These are phyloP conservation scores for Citrus australasica DNA, from an alignment of 345 rosid species.

Conservation along the genomic window DNA sequence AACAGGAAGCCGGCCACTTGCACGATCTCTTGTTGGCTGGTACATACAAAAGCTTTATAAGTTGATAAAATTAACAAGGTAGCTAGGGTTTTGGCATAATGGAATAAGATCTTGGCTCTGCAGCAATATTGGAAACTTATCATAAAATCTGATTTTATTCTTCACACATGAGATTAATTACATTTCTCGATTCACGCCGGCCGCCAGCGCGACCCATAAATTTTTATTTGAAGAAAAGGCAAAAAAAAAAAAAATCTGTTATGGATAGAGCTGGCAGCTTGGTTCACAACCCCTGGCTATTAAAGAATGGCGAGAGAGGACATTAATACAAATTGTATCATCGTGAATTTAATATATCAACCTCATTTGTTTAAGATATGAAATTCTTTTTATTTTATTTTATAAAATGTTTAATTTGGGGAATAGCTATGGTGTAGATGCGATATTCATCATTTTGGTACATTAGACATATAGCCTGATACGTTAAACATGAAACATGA, in stretches of 20 bases:
- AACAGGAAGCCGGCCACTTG: neutral
- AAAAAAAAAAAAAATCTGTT: neutral
- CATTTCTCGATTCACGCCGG: neutral
- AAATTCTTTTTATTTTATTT: neutral
- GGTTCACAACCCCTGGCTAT: neutral
- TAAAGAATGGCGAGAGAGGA: neutral
- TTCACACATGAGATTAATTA: neutral
- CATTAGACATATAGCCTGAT: neutral
- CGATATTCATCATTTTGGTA: neutral
- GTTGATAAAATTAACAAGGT: neutral
- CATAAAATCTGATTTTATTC: slow-evolving; percentile 2
- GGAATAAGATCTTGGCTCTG: neutral
- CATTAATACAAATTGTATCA: neutral
- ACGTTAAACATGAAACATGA: neutral
- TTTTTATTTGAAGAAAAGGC: no score
- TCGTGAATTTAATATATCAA: neutral
- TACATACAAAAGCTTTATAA: neutral
- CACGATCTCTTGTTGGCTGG: slow-evolving; percentile 10
- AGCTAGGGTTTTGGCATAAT: neutral
- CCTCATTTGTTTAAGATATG: neutral
- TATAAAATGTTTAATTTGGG: neutral
- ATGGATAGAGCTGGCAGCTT: slow-evolving; percentile 7
- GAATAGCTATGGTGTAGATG: neutral
- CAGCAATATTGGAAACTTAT: neutral
- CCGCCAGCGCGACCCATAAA: neutral